Evolutionary conservation across 2,329 filamentous ascomycete species (phyloP).

Genomic region (Phyllosticta citriasiana): DNA sequence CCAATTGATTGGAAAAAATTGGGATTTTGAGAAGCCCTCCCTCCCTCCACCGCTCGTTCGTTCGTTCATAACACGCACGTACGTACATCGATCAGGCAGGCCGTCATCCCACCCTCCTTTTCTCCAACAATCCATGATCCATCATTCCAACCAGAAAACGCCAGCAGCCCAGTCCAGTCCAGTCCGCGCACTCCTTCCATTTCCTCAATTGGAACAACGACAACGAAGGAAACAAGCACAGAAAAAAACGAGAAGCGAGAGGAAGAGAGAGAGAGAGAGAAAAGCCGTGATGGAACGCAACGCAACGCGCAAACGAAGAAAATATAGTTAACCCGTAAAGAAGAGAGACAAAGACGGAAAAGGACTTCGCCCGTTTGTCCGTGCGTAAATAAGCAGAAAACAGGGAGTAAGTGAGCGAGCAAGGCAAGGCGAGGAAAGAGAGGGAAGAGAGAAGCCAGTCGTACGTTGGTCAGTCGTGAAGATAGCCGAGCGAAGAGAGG

Average conservation of each 20-base stretch:
- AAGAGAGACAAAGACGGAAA: background rate
- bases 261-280: background rate
- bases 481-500: too few species aligned
- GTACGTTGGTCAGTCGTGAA: too few species aligned
- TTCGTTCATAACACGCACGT: background rate
- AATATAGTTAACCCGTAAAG: background rate
- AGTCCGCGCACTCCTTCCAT: background rate
- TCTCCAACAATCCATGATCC: too few species aligned
- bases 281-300: background rate
- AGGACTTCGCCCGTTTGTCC: too few species aligned
- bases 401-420: too few species aligned
- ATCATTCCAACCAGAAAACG: background rate
- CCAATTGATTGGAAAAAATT: too few species aligned
- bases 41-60: background rate
- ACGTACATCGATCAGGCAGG: background rate
- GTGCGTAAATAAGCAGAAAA: too few species aligned
- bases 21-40: background rate
- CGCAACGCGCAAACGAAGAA: background rate
- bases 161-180: background rate
- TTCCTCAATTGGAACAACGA: too few species aligned
- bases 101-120: background rate
- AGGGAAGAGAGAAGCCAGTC: too few species aligned
- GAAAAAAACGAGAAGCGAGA: background rate
- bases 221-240: too few species aligned
- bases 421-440: too few species aligned